phyloP scores from a whole-genome alignment of 768 basidiomycete genomes.

The Tricholomella constricta region DNA sequence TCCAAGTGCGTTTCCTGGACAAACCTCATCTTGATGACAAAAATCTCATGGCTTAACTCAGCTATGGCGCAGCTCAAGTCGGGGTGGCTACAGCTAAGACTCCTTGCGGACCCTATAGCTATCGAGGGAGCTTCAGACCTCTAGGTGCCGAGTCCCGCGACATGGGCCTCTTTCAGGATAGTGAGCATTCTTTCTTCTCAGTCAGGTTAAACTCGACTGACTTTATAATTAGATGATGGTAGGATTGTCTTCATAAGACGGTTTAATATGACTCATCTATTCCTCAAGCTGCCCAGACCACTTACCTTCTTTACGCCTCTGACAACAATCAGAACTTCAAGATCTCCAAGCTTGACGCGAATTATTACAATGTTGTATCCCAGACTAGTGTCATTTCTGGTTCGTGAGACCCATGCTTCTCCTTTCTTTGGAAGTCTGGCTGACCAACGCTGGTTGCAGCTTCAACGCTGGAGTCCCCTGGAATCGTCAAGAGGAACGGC shows the following conservation, averaged over 20 bases:
- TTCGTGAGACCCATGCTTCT: slow-evolving; percentile 19
- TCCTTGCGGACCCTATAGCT: slow-evolving; percentile 64
- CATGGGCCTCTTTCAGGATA: slow-evolving; percentile 57
- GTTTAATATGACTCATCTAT: background rate
- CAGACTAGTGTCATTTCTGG: slow-evolving; percentile 48
- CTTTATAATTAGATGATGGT: slow-evolving; percentile 40
- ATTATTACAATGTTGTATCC: slow-evolving; percentile 58
- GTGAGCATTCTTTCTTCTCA: background rate
- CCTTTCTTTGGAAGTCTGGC: background rate
- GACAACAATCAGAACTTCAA: slow-evolving; percentile 74
- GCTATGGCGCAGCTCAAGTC: slow-evolving; percentile 65
- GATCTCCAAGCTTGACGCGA: slow-evolving; percentile 55
- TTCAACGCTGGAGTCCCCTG: slow-evolving; percentile 61
- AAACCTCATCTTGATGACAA: background rate
- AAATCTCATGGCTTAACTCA: slow-evolving; percentile 20
- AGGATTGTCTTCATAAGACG: background rate
- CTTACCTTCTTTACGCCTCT: slow-evolving; percentile 64
- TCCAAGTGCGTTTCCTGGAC: slow-evolving; percentile 44
- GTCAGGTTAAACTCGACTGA: background rate
- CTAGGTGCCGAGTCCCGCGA: slow-evolving; percentile 62
- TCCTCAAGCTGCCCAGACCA: slow-evolving; percentile 41
- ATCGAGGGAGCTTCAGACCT: slow-evolving; percentile 55
- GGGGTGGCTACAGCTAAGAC: slow-evolving; percentile 60
- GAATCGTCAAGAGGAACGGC: slow-evolving; percentile 59
- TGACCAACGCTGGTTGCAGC: slow-evolving; percentile 36